These are phyloP conservation scores for Colletotrichum gigasporum DNA, from an alignment of 2,329 filamentous ascomycete genomes.

Conservation along the genomic window DNA sequence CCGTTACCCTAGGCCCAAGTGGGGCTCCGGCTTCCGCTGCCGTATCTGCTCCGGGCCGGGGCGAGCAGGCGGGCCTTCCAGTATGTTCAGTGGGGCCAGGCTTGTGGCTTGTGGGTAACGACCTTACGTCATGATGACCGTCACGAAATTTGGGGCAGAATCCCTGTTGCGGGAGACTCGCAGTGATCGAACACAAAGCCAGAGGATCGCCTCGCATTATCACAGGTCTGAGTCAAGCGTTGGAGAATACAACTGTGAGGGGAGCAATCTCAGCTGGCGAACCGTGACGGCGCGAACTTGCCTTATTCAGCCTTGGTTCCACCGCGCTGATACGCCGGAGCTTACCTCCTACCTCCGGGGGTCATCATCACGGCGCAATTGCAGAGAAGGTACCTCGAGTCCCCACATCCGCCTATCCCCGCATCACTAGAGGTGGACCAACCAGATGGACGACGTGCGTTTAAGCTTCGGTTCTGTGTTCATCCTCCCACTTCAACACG, in stretches of 20 bases:
- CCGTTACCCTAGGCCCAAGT: no score
- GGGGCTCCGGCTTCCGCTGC: background rate
- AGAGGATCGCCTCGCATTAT: no score
- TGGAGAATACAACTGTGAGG: background rate
- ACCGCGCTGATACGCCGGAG: slow-evolving; percentile 24
- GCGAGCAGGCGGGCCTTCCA: background rate
- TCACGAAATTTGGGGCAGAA: background rate
- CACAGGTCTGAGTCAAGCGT: background rate
- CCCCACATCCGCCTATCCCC: background rate
- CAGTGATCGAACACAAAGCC: no score
- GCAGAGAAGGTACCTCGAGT: background rate
- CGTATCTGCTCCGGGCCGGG: background rate
- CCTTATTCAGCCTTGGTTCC: slow-evolving; percentile 3
- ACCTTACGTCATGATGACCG: slow-evolving; percentile 6
- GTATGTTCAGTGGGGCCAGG: no score
- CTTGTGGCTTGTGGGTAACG: background rate
- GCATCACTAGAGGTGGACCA: slow-evolving; percentile 9
- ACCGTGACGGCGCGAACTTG: slow-evolving; percentile 13
- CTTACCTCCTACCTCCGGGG: slow-evolving; percentile 12
- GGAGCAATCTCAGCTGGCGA: background rate
- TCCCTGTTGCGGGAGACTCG: background rate
- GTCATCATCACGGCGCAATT: background rate
- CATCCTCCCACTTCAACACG: background rate
- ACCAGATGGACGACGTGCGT: slow-evolving; percentile 17
- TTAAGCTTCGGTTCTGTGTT: slow-evolving; percentile 22